Evolutionary conservation across 2,329 filamentous ascomycete species (phyloP), one percentile per base, ranked within the genome.

Genomic region (Reticulascus tulasneorum): DNA sequence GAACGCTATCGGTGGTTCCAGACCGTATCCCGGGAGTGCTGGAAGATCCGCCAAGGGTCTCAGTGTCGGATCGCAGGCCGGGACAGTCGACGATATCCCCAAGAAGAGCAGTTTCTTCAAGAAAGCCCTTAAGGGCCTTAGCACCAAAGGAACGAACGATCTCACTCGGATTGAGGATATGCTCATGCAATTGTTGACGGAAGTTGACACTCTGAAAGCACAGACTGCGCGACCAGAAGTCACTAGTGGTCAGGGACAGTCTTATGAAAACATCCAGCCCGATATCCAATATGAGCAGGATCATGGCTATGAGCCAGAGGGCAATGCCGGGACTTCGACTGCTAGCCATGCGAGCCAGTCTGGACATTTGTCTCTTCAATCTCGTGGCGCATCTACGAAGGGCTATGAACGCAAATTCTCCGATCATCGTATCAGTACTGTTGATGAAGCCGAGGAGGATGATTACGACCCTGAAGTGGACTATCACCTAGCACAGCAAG

Each of bases 41-140:
- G 67, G 82, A 17, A 77, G 84, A 40, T 79, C 77, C 5, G 50
- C 78, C 18, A 73, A 76, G 42, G 75, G 66, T 33, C 36, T 40
- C 28, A 40, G 44, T 15, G 59, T 56, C 30, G 62, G 63, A 15
- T 81, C 77, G 8, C 73, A 77, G 44, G 64, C 70, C 5, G 74
- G 73, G 30, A 74, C 66, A 0, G 51, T 62, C 29, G 77, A 82
- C 24, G 77, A 81, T 37, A 52, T 82, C 16, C 72, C 76, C 28
- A 96, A 96, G 75, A 89, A 88, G 56, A 86, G 88, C 62, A 95
- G 88, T 55, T 77, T 98, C n/a, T 93, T 97, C 66, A 86, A 84
- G 52, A 82, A 91, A 45, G 93, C 93, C n/a, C 71, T 98, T 32
- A 91, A 94, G 57, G 90, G 90, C 4, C 70, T 98, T 32, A 88